A percentile compares a stretch with the other conserved stretches of the same genome.
phyloP scores from a whole-genome alignment of 1,139 yeast species.

The Sugiyamaella sp. region DNA sequence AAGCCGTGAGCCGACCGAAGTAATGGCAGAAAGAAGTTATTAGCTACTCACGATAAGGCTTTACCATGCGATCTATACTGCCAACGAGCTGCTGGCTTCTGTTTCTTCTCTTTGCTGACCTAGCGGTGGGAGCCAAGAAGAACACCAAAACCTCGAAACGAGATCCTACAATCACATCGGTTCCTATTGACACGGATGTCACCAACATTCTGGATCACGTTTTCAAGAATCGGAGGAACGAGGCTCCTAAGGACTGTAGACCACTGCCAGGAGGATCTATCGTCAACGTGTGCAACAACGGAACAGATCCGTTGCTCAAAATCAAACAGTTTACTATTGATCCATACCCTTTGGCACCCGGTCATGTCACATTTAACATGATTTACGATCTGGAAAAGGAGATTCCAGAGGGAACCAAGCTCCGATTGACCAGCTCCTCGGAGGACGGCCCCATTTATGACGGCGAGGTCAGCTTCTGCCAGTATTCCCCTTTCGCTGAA shows the following conservation, averaged over 20 bases:
- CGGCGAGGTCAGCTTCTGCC: constrained; percentile 37
- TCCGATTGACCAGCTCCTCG: constrained; percentile 33
- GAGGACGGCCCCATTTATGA: constrained; percentile 28
- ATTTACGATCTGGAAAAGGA: constrained; percentile 29
- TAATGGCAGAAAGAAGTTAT: too few species aligned
- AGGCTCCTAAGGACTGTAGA: constrained; percentile 24
- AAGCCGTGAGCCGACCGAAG: too few species aligned
- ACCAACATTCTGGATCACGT: constrained; percentile 11
- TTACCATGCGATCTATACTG: too few species aligned
- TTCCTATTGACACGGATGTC: constrained; percentile 5
- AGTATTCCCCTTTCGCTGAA: constrained; percentile 34
- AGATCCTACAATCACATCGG: neutral
- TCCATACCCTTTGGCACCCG: constrained; percentile 38
- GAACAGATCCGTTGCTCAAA: constrained; percentile 30
- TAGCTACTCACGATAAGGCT: too few species aligned
- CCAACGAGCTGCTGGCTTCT: too few species aligned
- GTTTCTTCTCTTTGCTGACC: neutral
- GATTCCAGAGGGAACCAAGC: constrained; percentile 31
- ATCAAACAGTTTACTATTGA: constrained; percentile 30
- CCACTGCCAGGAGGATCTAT: constrained; percentile 25
- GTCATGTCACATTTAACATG: constrained; percentile 34
- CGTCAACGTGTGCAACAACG: constrained; percentile 33
- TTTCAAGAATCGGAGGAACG: constrained; percentile 1
- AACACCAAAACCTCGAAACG: neutral
- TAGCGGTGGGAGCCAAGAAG: neutral